Base-by-base conservation (phyloP, 139 green algal species). In the Marvania coccoides region DNA sequence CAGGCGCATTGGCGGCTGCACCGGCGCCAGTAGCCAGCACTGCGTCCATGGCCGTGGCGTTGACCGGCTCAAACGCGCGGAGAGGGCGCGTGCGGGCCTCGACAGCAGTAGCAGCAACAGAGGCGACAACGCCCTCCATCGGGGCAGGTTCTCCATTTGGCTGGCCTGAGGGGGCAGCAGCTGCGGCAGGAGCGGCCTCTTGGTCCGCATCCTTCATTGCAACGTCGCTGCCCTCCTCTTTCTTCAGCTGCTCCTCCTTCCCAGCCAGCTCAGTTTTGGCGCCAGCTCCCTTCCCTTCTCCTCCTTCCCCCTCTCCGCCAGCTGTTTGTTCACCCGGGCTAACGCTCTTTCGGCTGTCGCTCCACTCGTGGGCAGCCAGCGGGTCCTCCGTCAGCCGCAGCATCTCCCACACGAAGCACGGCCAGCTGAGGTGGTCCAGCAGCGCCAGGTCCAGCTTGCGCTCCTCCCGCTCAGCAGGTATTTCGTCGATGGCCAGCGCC, bases 351-450 rank as follows among this genome's bases (percentile, higher is more conserved):
- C 57, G 19, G 39, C 42, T 12, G 29, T 13, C 9, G 57, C 26
- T 28, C 60, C 67, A 72, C 42, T 69, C 61, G 7, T 72, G 35
- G 34, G 38, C 10, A 14, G 31, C 48, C 13, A 72, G 37, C 7
- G 51, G 65, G 54, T 85, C 67, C 0, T 62, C 61, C 3, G 61
- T 61, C 23, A 83, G 58, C 40, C 76, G 53, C 28, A 92, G 73
- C 62, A 70, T 88, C 62, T 93, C 83, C 83, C 79, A 91, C 29
- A 84, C 63, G 47, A 74, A 93, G 46, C 82, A 74, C 2, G 87
- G 84, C 87, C 87, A 94, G 7, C 83, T 91, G 33, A 88, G 58
- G 47, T 67, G 34, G 55, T 88, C 80, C 62, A 90, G 72, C 35
- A 79, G 60, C 13, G 69, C 66, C 48, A 88, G 69, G 59, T 86